phyloP scores from a whole-genome alignment of 2,329 filamentous ascomycete genomes.

The Stagonosporopsis tanaceti region DNA sequence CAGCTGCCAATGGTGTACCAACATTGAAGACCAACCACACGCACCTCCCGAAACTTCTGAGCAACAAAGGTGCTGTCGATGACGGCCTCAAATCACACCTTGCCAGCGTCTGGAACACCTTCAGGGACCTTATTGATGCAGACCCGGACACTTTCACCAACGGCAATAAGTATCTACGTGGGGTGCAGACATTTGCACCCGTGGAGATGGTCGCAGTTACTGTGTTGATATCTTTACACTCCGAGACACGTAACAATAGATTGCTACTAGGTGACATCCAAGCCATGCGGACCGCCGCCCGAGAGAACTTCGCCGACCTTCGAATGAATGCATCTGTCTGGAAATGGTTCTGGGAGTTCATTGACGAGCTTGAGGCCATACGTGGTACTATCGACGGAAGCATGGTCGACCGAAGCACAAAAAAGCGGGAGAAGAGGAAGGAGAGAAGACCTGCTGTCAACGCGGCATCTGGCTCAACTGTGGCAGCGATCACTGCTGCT shows the following conservation, averaged over 20 bases:
- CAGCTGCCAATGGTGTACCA: constrained; percentile 34
- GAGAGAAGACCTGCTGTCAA: neutral
- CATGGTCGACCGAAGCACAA: constrained; percentile 22
- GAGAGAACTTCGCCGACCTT: constrained; percentile 41
- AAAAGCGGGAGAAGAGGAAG: neutral
- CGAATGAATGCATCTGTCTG: constrained; percentile 36
- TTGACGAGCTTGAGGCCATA: constrained; percentile 38
- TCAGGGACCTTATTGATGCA: constrained; percentile 36
- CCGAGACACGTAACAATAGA: constrained; percentile 35
- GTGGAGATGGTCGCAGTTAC: constrained; percentile 47
- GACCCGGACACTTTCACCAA: constrained; percentile 43
- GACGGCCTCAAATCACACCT: constrained; percentile 44
- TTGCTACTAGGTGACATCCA: constrained; percentile 44
- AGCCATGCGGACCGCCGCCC: constrained; percentile 33
- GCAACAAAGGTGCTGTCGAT: constrained; percentile 37
- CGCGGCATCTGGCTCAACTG: constrained; percentile 9
- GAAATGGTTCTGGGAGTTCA: constrained; percentile 44
- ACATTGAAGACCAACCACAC: constrained; percentile 31
- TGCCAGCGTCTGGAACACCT: constrained; percentile 42
- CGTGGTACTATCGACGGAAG: constrained; percentile 36
- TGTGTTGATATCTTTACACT: constrained; percentile 45
- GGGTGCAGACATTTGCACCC: constrained; percentile 47
- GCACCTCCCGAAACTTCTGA: constrained; percentile 35
- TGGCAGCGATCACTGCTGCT: constrained; percentile 14
- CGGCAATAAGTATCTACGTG: constrained; percentile 30